Evolutionary conservation across 768 basidiomycete genomes (phyloP), one percentile per base, ranked within the genome.

Genomic region (Termitomyces titanicus): DNA sequence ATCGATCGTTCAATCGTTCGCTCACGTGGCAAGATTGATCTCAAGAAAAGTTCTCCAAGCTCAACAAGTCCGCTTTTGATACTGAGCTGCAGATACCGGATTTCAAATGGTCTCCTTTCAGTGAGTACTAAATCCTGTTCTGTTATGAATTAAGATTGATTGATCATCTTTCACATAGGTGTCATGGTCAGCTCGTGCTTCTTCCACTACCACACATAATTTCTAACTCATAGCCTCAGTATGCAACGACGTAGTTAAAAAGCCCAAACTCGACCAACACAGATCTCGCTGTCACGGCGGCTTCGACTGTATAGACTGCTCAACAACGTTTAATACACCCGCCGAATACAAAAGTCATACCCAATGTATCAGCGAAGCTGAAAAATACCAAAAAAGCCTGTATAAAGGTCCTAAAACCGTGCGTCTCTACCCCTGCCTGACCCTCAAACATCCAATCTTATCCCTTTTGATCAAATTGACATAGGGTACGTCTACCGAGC

Each of bases 211-310:
- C 20, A 2, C n/a, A n/a, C 38, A 37, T 20, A n/a, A 34, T 56
- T 34, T 40, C 45, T 15, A 52, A 60, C 42, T 29, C 11, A 51
- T 44, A 34, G 25, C 44, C 51, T 37, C 56, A 91, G 92, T 68
- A 34, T 97, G 94, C 68, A 74, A 79, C 49, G 94, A 97, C 61
- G 86, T 92, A 10, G 85, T 96, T 27, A 97, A 93, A 71, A 97
- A 97, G 65, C 94, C 94, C 12, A 94, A 94, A 69, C 80, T 97
- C 1, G 92, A 96, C 69, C 82, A 86, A 66, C 94, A 96, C 64
- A 63, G 78, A 47, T 67, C 64, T 27, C 73, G 79, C 43, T 93
- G 89, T 64, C 74, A 84, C 53, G 62, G 80, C 2, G 81, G 86
- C 7, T 89, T 91, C 62, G 89, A 89, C 63, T 92, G 90, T 66